Percentiles rank a stretch among this genome's conserved stretches.
Conservation (phyloP, 495 filamentous ascomycete species). For the Penicillium arizonense region DNA sequence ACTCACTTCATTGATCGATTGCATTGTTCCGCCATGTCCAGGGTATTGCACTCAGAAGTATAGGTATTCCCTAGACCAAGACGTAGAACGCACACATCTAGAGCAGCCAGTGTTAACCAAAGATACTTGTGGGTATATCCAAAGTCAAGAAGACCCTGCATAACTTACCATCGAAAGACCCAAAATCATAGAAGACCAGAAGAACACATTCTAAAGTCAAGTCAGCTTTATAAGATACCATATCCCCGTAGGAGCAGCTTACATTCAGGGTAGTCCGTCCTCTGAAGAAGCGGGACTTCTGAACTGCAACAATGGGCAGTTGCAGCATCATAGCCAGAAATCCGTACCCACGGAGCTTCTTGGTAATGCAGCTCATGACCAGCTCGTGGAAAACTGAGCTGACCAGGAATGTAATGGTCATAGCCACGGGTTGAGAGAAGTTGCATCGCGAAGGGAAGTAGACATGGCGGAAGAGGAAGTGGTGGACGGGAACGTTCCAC, state of each 20-base stretch:
- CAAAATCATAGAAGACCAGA: slow-evolving; percentile 94
- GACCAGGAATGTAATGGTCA: slow-evolving; percentile 88
- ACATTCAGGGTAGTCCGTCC: slow-evolving; percentile 74
- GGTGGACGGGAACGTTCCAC: slow-evolving; percentile 99
- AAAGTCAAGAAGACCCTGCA: neutral
- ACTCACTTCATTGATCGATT: too few relatives aligned
- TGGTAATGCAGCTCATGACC: slow-evolving; percentile 96
- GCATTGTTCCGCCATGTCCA: neutral
- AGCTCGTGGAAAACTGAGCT: slow-evolving; percentile 88
- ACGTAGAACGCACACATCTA: slow-evolving; percentile 61
- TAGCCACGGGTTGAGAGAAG: slow-evolving; percentile 76
- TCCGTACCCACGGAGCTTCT: slow-evolving; percentile 93
- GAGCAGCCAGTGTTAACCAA: slow-evolving; percentile 1
- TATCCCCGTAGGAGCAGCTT: slow-evolving; percentile 13
- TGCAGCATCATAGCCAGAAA: slow-evolving; percentile 95
- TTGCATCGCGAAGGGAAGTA: slow-evolving; percentile 75
- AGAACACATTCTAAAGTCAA: slow-evolving; percentile 69
- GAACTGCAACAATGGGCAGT: slow-evolving; percentile 87
- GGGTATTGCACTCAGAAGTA: neutral
- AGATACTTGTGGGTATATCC: neutral
- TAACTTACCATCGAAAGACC: slow-evolving; percentile 77
- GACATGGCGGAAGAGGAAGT: slow-evolving; percentile 93
- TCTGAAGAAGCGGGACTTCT: slow-evolving; percentile 73
- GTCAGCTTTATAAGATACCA: neutral
- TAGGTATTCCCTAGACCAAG: slow-evolving; percentile 34